phyloP scores from a whole-genome alignment of 2,329 filamentous ascomycete species.

The Stagonosporopsis cucurbitacearum region DNA sequence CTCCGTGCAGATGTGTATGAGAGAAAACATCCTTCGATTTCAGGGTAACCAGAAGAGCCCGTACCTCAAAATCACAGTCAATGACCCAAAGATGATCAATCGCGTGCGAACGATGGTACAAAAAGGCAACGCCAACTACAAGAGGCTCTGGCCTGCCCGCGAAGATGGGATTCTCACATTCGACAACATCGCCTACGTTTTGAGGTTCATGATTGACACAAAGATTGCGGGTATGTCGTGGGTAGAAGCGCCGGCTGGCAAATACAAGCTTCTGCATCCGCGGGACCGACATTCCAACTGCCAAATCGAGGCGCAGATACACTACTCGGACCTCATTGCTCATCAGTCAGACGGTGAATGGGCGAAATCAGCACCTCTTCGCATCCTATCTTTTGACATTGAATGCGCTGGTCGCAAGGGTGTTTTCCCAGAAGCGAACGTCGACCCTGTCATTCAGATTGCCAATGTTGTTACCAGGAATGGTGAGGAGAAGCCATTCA shows the following conservation, averaged over 20 bases:
- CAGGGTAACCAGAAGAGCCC: conserved; percentile 91
- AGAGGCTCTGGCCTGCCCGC: conserved; percentile 75
- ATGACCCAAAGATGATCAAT: conserved; percentile 83
- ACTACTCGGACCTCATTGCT: conserved; percentile 82
- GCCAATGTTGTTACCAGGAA: conserved; percentile 94
- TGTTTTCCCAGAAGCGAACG: conserved; percentile 90
- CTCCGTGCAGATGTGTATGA: conserved; percentile 79
- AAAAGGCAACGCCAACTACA: conserved; percentile 81
- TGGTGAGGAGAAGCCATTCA: conserved; percentile 93
- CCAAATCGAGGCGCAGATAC: conserved; percentile 90
- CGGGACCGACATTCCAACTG: conserved; percentile 84
- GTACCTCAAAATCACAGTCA: conserved; percentile 92
- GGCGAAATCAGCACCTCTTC: conserved; percentile 95
- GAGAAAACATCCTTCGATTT: conserved; percentile 92
- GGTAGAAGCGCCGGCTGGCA: conserved; percentile 81
- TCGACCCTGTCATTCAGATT: conserved; percentile 97
- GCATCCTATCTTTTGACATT: conserved; percentile 96
- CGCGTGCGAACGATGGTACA: conserved; percentile 79
- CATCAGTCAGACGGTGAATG: conserved; percentile 92
- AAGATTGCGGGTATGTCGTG: conserved; percentile 96
- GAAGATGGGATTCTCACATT: conserved; percentile 82
- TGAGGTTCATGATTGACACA: conserved; percentile 98
- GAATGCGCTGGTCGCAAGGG: conserved; percentile 98
- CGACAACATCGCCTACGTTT: conserved; percentile 92
- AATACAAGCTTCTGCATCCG: conserved; percentile 73